These are phyloP conservation scores for Backusella australiensis DNA, from an alignment of 192 early-diverging fungal genomes.

Conservation along the genomic window DNA sequence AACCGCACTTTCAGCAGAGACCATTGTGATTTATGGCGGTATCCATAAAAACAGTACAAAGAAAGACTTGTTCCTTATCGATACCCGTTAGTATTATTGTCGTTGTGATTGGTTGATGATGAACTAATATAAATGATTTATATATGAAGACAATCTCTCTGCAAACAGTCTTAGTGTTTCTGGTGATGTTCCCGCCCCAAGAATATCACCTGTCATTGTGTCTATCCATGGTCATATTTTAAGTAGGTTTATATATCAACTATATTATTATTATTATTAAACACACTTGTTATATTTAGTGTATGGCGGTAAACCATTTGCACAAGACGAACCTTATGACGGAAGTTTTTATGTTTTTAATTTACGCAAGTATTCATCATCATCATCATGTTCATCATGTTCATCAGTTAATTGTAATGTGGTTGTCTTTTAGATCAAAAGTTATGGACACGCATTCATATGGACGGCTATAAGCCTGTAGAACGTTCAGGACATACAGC, in stretches of 20 bases:
- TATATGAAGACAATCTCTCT: slow-evolving; percentile 21
- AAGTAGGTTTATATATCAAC: slow-evolving; percentile 25
- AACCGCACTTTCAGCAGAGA: slow-evolving; percentile 11
- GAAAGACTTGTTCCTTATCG: slow-evolving; percentile 26
- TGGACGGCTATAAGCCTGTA: slow-evolving; percentile 37
- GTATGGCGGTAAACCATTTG: slow-evolving; percentile 37
- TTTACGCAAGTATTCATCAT: slow-evolving; percentile 27
- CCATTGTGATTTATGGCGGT: slow-evolving; percentile 24
- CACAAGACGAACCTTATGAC: slow-evolving; percentile 32
- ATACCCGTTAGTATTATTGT: slow-evolving; percentile 22
- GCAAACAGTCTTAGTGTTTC: slow-evolving; percentile 28
- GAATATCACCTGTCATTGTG: slow-evolving; percentile 42
- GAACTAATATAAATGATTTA: neutral
- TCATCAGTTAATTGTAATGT: neutral
- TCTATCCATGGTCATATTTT: slow-evolving; percentile 44
- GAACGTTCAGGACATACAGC: slow-evolving; percentile 51
- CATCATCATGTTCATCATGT: neutral
- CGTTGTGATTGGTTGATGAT: neutral
- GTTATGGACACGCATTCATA: slow-evolving; percentile 41
- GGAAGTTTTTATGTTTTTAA: slow-evolving; percentile 39
- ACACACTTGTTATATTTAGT: slow-evolving; percentile 16
- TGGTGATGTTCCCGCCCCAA: slow-evolving; percentile 40
- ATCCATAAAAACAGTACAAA: slow-evolving; percentile 26
- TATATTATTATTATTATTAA: neutral
- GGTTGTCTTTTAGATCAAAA: neutral